A percentile compares a stretch with the other conserved stretches of the same genome.
Evolutionary conservation across 2,329 filamentous ascomycete genomes (phyloP).

Genomic region (Ascochyta koolunga): DNA sequence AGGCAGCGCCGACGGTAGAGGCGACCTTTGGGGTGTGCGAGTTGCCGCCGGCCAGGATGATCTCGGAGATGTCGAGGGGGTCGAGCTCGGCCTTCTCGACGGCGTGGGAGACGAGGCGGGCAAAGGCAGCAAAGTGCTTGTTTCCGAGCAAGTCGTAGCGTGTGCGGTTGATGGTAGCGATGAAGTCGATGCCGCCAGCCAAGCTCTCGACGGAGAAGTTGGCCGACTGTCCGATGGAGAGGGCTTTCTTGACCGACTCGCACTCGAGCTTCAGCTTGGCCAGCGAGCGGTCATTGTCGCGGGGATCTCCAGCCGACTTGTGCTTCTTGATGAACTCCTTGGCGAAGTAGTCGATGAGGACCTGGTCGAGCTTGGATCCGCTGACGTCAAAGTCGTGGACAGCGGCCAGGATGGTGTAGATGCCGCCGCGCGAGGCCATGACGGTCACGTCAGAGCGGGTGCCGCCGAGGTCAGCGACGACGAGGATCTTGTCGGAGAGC

Average conservation of each 20-base stretch:
- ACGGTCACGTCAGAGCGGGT: slow-evolving; percentile 92
- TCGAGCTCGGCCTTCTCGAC: slow-evolving; percentile 93
- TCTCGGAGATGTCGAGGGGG: slow-evolving; percentile 90
- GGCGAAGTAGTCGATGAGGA: slow-evolving; percentile 93
- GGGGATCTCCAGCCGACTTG: slow-evolving; percentile 74
- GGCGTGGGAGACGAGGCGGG: slow-evolving; percentile 79
- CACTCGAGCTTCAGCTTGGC: slow-evolving; percentile 93
- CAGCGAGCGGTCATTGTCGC: slow-evolving; percentile 77
- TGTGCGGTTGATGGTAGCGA: slow-evolving; percentile 87
- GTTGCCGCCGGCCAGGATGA: slow-evolving; percentile 89
- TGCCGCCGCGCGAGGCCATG: slow-evolving; percentile 87
- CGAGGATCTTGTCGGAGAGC: slow-evolving; percentile 82
- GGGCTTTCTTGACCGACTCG: slow-evolving; percentile 88
- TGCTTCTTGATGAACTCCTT: slow-evolving; percentile 99
- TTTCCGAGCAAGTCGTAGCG: slow-evolving; percentile 88
- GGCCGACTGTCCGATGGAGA: slow-evolving; percentile 86
- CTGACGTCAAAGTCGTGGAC: slow-evolving; percentile 95
- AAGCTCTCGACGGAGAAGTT: slow-evolving; percentile 93
- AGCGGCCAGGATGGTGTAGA: slow-evolving; percentile 94
- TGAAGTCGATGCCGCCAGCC: slow-evolving; percentile 87
- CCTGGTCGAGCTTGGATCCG: slow-evolving; percentile 84
- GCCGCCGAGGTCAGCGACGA: slow-evolving; percentile 91
- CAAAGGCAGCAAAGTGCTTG: slow-evolving; percentile 89
- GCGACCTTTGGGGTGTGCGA: slow-evolving; percentile 95
- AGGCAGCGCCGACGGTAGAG: slow-evolving; percentile 76